Evolutionary conservation across 805 yeast species (phyloP), one percentile per base, ranked within the genome.

Genomic region (Clavispora phyllophila): DNA sequence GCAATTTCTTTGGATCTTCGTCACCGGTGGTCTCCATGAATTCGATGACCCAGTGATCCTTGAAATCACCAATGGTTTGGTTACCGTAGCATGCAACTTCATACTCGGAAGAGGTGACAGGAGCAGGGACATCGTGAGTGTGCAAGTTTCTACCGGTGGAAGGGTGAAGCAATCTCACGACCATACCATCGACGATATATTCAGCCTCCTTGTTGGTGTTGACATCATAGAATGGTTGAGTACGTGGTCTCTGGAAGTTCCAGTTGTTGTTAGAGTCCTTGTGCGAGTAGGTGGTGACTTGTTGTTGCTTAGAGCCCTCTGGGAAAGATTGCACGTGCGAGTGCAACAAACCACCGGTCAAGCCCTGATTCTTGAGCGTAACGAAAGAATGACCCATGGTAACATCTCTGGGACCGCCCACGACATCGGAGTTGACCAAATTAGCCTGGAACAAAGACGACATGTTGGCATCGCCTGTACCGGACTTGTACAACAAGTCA

Each of bases 371-470:
- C 51, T 63, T 66, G 60, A 70, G 40, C 56, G 79, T 60, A 40
- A 65, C 60, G 47, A 61, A 43, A 44, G 73, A 61, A 56, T 57
- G 78, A 15, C 79, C 87, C 44, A 74, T 62, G 3, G 82, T 62
- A 14, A 86, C 70, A 49, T 82, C 84, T 65, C 93, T 73, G 42
- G 91, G 84, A 27, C 84, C 67, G 63, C 79, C 85, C 25, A 72
- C 76, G 35, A 85, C 81, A 42, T 75, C 79, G 10, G 87, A 75
- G 37, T 86, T 87, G 13, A 65, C 63, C 60, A 86, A 74, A 58
- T 81, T 80, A 36, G 93, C 91, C 66, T 86, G 95, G 72, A 85
- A 85, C 50, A 86, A 67, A 0, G 91, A 82, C 9, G 88, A 81
- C 86, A 85, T 84, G 51, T 75, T 76, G 28, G 84, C 82, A 60